These are phyloP conservation scores for Teunomyces kruisii DNA, from an alignment of 805 yeast genomes.

Conservation along the genomic window DNA sequence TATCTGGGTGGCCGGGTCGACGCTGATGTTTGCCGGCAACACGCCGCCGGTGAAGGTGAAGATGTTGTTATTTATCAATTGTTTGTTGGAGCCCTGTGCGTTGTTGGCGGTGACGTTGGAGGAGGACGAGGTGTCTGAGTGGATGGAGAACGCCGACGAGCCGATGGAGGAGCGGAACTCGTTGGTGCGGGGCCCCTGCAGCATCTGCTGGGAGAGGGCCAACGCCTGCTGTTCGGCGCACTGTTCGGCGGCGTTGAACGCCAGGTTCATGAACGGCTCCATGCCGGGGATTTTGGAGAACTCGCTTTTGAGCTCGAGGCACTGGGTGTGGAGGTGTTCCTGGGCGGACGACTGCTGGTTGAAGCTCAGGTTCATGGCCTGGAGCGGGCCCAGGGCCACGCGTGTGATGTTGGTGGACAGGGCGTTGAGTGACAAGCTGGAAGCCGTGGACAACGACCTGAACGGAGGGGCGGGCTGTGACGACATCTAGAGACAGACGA, in stretches of 20 bases:
- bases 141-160: conserved; percentile 34
- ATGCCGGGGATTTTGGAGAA: conserved; percentile 64
- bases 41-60: conserved; percentile 75
- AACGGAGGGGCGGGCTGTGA: conserved; percentile 28
- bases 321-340: conserved; percentile 71
- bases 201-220: conserved; percentile 39
- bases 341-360: conserved; percentile 60
- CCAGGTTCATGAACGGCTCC: conserved; percentile 63
- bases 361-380: conserved; percentile 49
- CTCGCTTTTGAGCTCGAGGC: conserved; percentile 54
- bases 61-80: conserved; percentile 34
- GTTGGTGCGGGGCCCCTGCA: conserved; percentile 9
- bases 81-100: conserved; percentile 6
- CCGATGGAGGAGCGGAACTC: conserved; percentile 35
- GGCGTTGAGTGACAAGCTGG: conserved; percentile 29
- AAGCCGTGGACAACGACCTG: conserved; percentile 38
- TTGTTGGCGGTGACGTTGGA: conserved; percentile 19
- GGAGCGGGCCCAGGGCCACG: conserved; percentile 47
- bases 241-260: conserved; percentile 64
- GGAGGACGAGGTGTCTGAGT: conserved; percentile 30
- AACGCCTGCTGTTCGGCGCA: conserved; percentile 72
- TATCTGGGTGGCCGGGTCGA: conserved; percentile 91
- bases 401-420: conserved; percentile 36
- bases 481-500: too few relatives aligned
- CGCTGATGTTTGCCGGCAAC: conserved; percentile 66